Evolutionary conservation across 805 yeast genomes (phyloP).

Genomic region (Kazachstania martiniae): DNA sequence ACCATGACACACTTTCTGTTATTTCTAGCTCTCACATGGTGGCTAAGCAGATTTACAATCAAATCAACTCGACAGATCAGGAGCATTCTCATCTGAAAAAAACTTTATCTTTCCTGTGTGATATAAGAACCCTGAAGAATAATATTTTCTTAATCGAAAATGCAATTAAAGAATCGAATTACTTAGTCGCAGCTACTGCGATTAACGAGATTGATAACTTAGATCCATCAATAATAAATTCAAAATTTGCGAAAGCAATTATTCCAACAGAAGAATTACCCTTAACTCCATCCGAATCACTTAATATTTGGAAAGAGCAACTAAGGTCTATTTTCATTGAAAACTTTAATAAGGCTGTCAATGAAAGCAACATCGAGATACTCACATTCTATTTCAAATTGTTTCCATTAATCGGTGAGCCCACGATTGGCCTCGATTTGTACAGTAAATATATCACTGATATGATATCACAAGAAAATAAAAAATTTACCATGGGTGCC

Average conservation of each 20-base stretch:
- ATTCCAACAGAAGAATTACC: slow-evolving; percentile 86
- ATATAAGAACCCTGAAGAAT: slow-evolving; percentile 55
- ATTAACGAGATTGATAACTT: slow-evolving; percentile 43
- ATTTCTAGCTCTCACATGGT: slow-evolving; percentile 52
- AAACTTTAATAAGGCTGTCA: slow-evolving; percentile 65
- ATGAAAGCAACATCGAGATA: slow-evolving; percentile 49
- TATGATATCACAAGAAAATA: slow-evolving; percentile 69
- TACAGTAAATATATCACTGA: slow-evolving; percentile 82
- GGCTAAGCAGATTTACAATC: slow-evolving; percentile 57
- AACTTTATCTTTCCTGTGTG: slow-evolving; percentile 52
- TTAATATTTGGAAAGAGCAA: slow-evolving; percentile 48
- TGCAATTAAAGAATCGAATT: slow-evolving; percentile 55
- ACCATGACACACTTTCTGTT: slow-evolving; percentile 43
- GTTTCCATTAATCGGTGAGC: slow-evolving; percentile 76
- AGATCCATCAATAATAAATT: slow-evolving; percentile 46
- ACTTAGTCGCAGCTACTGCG: slow-evolving; percentile 69
- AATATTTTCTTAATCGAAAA: slow-evolving; percentile 54
- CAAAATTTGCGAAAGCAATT: slow-evolving; percentile 64
- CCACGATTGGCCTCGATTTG: slow-evolving; percentile 59
- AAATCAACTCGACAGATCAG: slow-evolving; percentile 56
- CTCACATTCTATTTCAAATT: slow-evolving; percentile 73
- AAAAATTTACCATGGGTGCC: slow-evolving; percentile 50
- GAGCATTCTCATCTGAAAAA: slow-evolving; percentile 56
- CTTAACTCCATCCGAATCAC: slow-evolving; percentile 52
- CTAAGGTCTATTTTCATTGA: slow-evolving; percentile 46